These are phyloP conservation scores for Botrytis hyacinthi DNA, from an alignment of 2,329 filamentous ascomycete genomes.

Conservation along the genomic window DNA sequence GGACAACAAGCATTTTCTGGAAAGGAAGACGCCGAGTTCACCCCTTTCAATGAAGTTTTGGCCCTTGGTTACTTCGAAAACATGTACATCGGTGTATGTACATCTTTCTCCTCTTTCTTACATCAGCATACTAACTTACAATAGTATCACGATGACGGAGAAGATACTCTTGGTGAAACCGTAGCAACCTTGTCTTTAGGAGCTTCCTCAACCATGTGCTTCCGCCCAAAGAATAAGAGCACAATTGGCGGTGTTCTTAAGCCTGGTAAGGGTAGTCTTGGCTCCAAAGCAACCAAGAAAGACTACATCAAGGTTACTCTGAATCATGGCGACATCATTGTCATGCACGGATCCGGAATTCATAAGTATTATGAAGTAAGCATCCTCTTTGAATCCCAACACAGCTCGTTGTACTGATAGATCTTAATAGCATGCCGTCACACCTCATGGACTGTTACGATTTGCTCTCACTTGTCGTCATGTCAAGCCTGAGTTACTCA, in stretches of 20 bases:
- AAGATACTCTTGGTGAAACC: constrained; percentile 58
- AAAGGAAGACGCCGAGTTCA: background rate
- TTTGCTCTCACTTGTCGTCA: constrained; percentile 58
- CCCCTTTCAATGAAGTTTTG: constrained; percentile 60
- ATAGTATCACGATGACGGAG: constrained; percentile 65
- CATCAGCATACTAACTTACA: constrained; percentile 20
- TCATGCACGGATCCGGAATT: constrained; percentile 60
- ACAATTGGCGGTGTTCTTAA: constrained; percentile 25
- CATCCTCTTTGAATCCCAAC: background rate
- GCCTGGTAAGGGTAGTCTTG: background rate
- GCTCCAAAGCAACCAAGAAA: constrained; percentile 33
- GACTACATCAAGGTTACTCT: constrained; percentile 45
- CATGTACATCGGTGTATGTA: constrained; percentile 54
- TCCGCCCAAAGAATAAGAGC: constrained; percentile 51
- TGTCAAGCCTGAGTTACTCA: constrained; percentile 47
- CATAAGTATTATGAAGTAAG: constrained; percentile 58
- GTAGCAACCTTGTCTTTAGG: constrained; percentile 63
- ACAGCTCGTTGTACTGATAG: constrained; percentile 27
- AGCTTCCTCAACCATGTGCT: constrained; percentile 47
- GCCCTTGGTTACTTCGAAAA: constrained; percentile 58
- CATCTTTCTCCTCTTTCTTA: background rate
- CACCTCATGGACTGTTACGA: constrained; percentile 49
- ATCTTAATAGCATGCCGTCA: constrained; percentile 49
- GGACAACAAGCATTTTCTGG: constrained; percentile 34
- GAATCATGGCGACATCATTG: constrained; percentile 61